phyloP scores from a whole-genome alignment of 352 stramenopile genomes.

The Phytophthora cryptogea region DNA sequence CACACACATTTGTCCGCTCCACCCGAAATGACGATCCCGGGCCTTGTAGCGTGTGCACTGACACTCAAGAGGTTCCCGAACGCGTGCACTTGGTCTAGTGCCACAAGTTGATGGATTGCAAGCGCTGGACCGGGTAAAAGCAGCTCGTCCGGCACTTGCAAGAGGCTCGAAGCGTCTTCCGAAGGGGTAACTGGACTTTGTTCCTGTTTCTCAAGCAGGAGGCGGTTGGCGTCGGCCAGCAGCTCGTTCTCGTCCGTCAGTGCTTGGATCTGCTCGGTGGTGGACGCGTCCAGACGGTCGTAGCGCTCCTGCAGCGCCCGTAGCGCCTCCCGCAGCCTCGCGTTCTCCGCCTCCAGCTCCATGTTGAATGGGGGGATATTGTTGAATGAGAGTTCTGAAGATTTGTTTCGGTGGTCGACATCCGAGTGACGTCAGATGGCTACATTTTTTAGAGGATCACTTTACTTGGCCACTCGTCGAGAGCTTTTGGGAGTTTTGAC shows the following conservation, averaged over 20 bases:
- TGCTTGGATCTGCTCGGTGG: slow-evolving; percentile 47
- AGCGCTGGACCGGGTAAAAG: slow-evolving; percentile 56
- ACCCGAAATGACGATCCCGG: slow-evolving; percentile 58
- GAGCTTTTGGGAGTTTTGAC: slow-evolving; percentile 28
- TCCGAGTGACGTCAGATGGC: slow-evolving; percentile 21
- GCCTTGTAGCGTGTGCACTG: slow-evolving; percentile 40
- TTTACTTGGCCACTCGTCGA: slow-evolving; percentile 1
- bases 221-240: slow-evolving; percentile 71
- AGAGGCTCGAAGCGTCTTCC: slow-evolving; percentile 19
- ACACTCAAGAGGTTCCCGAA: slow-evolving; percentile 77
- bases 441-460: slow-evolving; percentile 14
- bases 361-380: slow-evolving; percentile 9
- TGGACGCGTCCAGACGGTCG: slow-evolving; percentile 40
- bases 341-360: slow-evolving; percentile 51
- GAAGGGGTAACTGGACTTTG: not conserved
- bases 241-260: slow-evolving; percentile 79
- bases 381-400: not conserved
- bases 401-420: slow-evolving; percentile 19
- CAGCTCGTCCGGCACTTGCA: slow-evolving; percentile 73
- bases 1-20: slow-evolving; percentile 78
- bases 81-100: slow-evolving; percentile 57
- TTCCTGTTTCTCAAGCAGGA: slow-evolving; percentile 61
- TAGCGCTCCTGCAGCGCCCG: slow-evolving; percentile 55
- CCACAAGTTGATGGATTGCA: slow-evolving; percentile 24
- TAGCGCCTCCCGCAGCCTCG: slow-evolving; percentile 48